Conservation (phyloP, 2,329 filamentous ascomycete species). For the Pseudocercospora macadamiae region DNA sequence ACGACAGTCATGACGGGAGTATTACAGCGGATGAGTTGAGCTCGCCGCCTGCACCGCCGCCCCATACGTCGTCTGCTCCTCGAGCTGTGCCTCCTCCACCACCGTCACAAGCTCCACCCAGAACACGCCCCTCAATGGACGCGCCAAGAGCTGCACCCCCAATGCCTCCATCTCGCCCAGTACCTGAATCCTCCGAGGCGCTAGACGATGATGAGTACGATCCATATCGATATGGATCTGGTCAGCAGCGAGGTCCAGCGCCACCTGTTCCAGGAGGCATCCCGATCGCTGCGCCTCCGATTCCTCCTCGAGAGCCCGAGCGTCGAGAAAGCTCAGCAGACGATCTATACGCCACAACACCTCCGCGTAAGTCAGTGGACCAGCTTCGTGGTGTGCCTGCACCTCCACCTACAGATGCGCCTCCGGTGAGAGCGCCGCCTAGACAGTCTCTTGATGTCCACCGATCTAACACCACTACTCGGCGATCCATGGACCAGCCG, state of each 20-base stretch:
- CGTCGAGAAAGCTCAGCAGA: constrained; percentile 45
- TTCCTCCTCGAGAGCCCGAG: constrained; percentile 35
- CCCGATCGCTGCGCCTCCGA: constrained; percentile 37
- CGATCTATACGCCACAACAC: constrained; percentile 52
- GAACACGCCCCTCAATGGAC: constrained; percentile 67
- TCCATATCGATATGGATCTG: constrained; percentile 57
- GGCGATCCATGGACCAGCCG: constrained; percentile 73
- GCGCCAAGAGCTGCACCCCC: constrained; percentile 72
- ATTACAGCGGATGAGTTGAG: constrained; percentile 60
- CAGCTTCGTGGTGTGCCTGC: constrained; percentile 46
- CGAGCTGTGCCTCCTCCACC: constrained; percentile 60
- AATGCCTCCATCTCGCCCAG: constrained; percentile 60
- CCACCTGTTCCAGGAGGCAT: constrained; percentile 40
- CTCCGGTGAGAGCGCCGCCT: constrained; percentile 47
- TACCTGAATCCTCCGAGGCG: constrained; percentile 52
- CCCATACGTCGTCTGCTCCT: constrained; percentile 42
- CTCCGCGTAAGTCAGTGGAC: constrained; percentile 40
- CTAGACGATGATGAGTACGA: constrained; percentile 68
- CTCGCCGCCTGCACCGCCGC: constrained; percentile 40
- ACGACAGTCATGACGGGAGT: constrained; percentile 72
- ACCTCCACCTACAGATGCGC: constrained; percentile 45
- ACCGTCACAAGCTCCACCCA: constrained; percentile 48
- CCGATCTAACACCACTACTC: constrained; percentile 53
- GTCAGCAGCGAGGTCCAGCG: constrained; percentile 23
- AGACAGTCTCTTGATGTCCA: constrained; percentile 61